Base-by-base conservation (phyloP, 2,329 filamentous ascomycete genomes). In the Cordyceps farinosa region DNA sequence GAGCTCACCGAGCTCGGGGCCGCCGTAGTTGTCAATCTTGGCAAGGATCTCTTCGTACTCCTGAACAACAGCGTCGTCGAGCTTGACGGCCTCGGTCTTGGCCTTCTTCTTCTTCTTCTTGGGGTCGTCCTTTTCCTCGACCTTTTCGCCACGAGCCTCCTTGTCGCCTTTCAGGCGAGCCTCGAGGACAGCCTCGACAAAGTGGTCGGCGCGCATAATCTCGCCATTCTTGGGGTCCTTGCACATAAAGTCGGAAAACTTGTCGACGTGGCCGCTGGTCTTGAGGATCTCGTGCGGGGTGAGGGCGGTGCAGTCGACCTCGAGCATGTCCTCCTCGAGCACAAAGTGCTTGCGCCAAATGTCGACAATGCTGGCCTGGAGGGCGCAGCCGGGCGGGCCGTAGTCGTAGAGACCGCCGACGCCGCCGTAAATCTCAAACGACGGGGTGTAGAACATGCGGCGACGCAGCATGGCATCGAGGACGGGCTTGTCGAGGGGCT, bases 191-290 rank as follows among this genome's bases (percentile, higher is more conserved):
- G 96, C 91, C 82, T 98, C 93, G 69, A 99, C 93, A 71, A 98
- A 86, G 80, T 99, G 95, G 74, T 99, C 95, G 64, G 95, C 92
- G 70, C 95, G 88, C 75, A 99, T 87, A 73, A 97, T 97, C 77
- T 99, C 95, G 74, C 95, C 95, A 71, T 90, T 97, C 84, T 96
- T 96, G 67, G 94, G 92, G 77, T 99, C 95, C 79, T 96, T 97
- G 87, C 91, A 97, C 93, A 98, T 97, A 91, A 91, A 98, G 77
- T 98, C 94, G 77, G 92, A 90, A 73, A 98, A 98, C 78, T 96
- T 96, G 77, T 97, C 94, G 68, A 98, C 95, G 79, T 99, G 95
- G 67, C 95, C 95, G 76, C 87, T 91, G 61, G 94, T 97, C 84
- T 98, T 96, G 73, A 99, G 86, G 44, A 99, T 91, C 54, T 95